Conservation (phyloP, 2,329 filamentous ascomycete species). For the Neonectria sp. region DNA sequence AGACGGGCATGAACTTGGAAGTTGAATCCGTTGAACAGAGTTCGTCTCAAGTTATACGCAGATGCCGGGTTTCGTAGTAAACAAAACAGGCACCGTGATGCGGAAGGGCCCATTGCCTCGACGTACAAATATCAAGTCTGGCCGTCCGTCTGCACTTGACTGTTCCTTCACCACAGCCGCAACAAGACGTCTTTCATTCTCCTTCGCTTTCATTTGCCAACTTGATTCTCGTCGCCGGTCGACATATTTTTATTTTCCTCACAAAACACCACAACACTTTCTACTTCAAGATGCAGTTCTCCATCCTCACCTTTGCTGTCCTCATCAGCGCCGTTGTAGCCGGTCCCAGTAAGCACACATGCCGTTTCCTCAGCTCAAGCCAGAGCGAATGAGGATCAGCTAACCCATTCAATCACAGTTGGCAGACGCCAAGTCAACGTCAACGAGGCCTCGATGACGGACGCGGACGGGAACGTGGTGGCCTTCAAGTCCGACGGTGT, state of each 20-base stretch:
- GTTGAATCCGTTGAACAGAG: background rate
- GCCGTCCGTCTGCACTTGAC: background rate
- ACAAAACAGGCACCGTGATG: background rate
- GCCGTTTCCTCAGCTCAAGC: background rate
- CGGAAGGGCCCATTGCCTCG: background rate
- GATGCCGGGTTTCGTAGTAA: background rate
- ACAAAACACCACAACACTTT: constrained; percentile 2
- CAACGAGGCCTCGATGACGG: constrained; percentile 62
- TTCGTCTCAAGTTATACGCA: constrained; percentile 1
- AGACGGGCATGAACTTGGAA: constrained; percentile 13
- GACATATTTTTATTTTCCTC: constrained; percentile 56
- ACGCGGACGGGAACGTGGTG: constrained; percentile 61
- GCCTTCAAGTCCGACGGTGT: constrained; percentile 61
- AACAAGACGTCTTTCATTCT: constrained; percentile 14
- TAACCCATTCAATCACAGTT: constrained; percentile 32
- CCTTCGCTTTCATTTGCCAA: constrained; percentile 29
- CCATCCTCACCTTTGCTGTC: constrained; percentile 61
- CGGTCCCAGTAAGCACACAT: constrained; percentile 46
- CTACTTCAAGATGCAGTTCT: constrained; percentile 68
- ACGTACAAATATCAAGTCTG: constrained; percentile 28
- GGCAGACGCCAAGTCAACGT: constrained; percentile 48
- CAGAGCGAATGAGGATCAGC: constrained; percentile 7
- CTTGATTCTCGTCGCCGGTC: constrained; percentile 64
- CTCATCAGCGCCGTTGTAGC: constrained; percentile 64
- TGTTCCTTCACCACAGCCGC: constrained; percentile 41